Evolutionary conservation across 2,329 filamentous ascomycete species (phyloP).

Genomic region (Neonectria faginata): DNA sequence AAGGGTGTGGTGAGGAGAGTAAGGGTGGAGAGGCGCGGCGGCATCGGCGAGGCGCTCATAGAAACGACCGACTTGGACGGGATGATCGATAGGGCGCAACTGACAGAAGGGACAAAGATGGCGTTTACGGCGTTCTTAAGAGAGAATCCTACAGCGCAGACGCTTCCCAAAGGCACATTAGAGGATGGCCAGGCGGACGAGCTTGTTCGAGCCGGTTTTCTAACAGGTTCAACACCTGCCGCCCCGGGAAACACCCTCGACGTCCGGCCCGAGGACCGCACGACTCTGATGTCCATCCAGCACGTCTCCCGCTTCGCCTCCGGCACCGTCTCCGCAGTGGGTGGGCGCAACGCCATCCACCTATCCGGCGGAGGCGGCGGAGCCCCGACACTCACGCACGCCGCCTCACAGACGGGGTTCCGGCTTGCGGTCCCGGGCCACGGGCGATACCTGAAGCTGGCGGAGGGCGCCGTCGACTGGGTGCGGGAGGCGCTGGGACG

Average conservation of each 20-base stretch:
- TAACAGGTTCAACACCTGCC: slow-evolving; percentile 62
- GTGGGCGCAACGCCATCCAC: slow-evolving; percentile 74
- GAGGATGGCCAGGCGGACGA: slow-evolving; percentile 62
- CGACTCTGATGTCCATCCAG: slow-evolving; percentile 70
- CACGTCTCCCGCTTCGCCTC: slow-evolving; percentile 74
- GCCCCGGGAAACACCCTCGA: slow-evolving; percentile 54
- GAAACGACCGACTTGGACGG: slow-evolving; percentile 66
- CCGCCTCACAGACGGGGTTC: slow-evolving; percentile 47
- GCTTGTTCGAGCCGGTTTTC: slow-evolving; percentile 74
- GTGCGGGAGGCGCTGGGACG: slow-evolving; percentile 69
- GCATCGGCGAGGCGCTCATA: slow-evolving; percentile 74
- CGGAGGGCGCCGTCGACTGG: slow-evolving; percentile 71
- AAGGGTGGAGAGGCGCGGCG: slow-evolving; percentile 70
- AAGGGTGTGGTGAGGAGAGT: slow-evolving; percentile 71
- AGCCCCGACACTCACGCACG: slow-evolving; percentile 46
- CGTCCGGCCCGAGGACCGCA: slow-evolving; percentile 64
- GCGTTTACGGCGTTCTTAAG: slow-evolving; percentile 66
- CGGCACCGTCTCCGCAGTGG: slow-evolving; percentile 76
- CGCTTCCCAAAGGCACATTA: slow-evolving; percentile 50
- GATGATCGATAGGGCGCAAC: slow-evolving; percentile 54
- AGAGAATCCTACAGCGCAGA: slow-evolving; percentile 59
- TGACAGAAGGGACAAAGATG: slow-evolving; percentile 59
- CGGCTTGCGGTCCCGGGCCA: slow-evolving; percentile 75
- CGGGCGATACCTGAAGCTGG: slow-evolving; percentile 74
- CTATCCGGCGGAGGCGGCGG: slow-evolving; percentile 69